Conservation (phyloP, 176 grass and related monocot species). For the Hordeum vulgare region MorexV3_pseudomolecules_assembly NC_058522.1:585196869-585197368, state of each 20-base stretch:
- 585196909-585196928: not conserved
- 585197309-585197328: slow-evolving; percentile 72
- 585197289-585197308: slow-evolving; percentile 64
- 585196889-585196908: not conserved
- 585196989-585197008: slow-evolving; percentile 29
- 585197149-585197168: slow-evolving; percentile 18
- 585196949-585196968: not conserved
- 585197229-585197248: not conserved
- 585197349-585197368: slow-evolving; percentile 47
- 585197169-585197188: not conserved
- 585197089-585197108: slow-evolving; percentile 71
- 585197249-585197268: slow-evolving; percentile 44
- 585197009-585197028: slow-evolving; percentile 75
- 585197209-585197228: not conserved
- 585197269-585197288: slow-evolving; percentile 65
- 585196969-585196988: not conserved
- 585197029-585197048: slow-evolving; percentile 80
- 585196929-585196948: not conserved
- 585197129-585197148: slow-evolving; percentile 79
- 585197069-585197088: slow-evolving; percentile 81
- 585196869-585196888: not conserved
- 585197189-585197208: not conserved
- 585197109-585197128: slow-evolving; percentile 92
- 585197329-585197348: slow-evolving; percentile 78
- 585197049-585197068: slow-evolving; percentile 86